Evolutionary conservation across 371 early-diverging fungal genomes (phyloP).

Genomic region (Syncephalastrum sp.): DNA sequence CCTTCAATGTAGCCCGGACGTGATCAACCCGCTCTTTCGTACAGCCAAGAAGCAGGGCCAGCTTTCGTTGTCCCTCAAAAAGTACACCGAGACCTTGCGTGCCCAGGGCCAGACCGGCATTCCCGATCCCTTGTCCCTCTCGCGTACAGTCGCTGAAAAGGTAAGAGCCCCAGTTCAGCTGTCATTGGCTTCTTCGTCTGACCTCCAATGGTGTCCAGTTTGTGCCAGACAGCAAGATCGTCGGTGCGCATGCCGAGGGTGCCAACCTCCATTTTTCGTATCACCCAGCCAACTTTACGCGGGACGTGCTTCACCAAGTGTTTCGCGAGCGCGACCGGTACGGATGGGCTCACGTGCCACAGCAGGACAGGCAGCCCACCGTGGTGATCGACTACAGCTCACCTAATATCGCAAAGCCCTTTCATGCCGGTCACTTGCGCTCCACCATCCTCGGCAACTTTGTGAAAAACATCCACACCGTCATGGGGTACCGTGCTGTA

Average conservation of each 20-base stretch:
- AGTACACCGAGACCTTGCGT: no score
- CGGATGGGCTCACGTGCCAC: conserved; percentile 25
- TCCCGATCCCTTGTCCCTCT: no score
- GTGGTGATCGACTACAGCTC: conserved; percentile 93
- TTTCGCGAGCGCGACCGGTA: conserved; percentile 28
- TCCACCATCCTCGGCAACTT: conserved; percentile 99
- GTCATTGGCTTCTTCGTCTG: no score
- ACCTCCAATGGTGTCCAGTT: conserved; percentile 11
- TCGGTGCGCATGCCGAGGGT: conserved; percentile 55
- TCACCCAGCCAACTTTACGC: conserved; percentile 47
- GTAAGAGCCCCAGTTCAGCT: no score
- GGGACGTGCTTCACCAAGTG: conserved; percentile 53
- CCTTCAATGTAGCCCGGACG: conserved; percentile 13
- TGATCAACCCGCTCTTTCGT: conserved; percentile 15
- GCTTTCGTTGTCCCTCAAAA: conserved; percentile 25
- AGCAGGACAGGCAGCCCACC: conserved; percentile 22
- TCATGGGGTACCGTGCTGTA: conserved; percentile 85
- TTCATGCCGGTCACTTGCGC: conserved; percentile 99
- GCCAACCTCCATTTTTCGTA: conserved; percentile 76
- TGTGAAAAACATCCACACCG: conserved; percentile 80
- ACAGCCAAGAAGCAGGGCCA: conserved; percentile 29
- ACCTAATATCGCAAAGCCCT: conserved; percentile 99
- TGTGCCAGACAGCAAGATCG: conserved; percentile 34
- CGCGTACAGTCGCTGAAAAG: no score
- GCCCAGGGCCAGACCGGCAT: no score